phyloP scores from a whole-genome alignment of 768 basidiomycete genomes.

The Lyophyllum semitale region DNA sequence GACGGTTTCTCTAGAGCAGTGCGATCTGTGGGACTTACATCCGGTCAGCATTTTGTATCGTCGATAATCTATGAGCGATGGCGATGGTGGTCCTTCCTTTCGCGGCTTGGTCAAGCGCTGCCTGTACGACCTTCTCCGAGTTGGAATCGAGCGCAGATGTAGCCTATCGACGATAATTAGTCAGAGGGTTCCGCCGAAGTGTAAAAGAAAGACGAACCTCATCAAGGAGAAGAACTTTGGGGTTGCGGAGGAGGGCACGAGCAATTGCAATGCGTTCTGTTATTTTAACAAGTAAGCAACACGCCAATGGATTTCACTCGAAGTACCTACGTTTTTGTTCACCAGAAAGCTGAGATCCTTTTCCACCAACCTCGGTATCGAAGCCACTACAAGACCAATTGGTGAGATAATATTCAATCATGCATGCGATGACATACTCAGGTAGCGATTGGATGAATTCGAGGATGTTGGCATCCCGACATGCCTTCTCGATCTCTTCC shows the following conservation, averaged over 20 bases:
- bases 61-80: slow-evolving; percentile 92
- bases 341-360: slow-evolving; percentile 86
- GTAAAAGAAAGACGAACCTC: slow-evolving; percentile 41
- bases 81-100: slow-evolving; percentile 93
- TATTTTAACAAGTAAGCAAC: background rate
- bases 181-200: background rate
- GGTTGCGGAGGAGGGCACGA: slow-evolving; percentile 87
- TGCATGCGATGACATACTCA: slow-evolving; percentile 48
- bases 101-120: slow-evolving; percentile 88
- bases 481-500: slow-evolving; percentile 83
- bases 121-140: slow-evolving; percentile 94
- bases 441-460: slow-evolving; percentile 88
- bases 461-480: slow-evolving; percentile 85
- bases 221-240: slow-evolving; percentile 84
- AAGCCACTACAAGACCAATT: slow-evolving; percentile 59
- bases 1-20: slow-evolving; percentile 7
- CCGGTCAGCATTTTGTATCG: slow-evolving; percentile 88
- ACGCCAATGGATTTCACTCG: background rate
- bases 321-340: slow-evolving; percentile 76
- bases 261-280: slow-evolving; percentile 80
- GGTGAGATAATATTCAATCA: background rate
- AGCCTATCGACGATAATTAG: slow-evolving; percentile 39
- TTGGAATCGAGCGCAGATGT: slow-evolving; percentile 90
- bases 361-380: slow-evolving; percentile 89
- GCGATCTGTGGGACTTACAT: slow-evolving; percentile 58